These are phyloP conservation scores for Taxillus chinensis DNA, from an alignment of 164 flowering plant species.

Conservation along the genomic window DNA sequence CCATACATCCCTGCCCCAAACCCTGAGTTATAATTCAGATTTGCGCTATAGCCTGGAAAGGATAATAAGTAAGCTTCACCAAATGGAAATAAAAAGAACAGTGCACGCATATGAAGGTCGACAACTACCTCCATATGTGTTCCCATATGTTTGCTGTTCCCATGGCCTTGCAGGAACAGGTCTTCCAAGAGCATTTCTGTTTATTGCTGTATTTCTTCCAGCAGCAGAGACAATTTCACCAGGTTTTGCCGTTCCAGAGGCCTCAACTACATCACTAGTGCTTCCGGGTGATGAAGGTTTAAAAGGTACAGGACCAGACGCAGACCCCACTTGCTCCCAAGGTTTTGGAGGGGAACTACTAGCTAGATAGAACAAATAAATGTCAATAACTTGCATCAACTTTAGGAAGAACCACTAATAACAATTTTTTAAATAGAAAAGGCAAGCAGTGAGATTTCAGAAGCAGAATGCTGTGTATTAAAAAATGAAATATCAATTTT, in stretches of 20 bases:
- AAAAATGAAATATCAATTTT: no score
- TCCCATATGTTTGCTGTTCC: conserved; percentile 58
- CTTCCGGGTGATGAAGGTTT: conserved; percentile 71
- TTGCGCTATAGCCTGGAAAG: conserved; percentile 49
- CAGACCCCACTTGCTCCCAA: conserved; percentile 60
- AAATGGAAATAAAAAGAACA: not conserved
- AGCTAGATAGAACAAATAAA: conserved; percentile 20
- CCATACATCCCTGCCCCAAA: conserved; percentile 52
- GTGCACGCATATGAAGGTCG: not conserved
- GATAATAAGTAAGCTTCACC: not conserved
- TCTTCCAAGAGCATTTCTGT: conserved; percentile 49
- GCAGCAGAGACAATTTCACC: conserved; percentile 67
- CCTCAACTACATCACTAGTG: conserved; percentile 86
- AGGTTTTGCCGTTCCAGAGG: conserved; percentile 89
- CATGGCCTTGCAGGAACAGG: conserved; percentile 90
- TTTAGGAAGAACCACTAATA: not conserved
- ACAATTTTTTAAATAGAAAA: no score
- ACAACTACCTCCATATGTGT: conserved; percentile 37
- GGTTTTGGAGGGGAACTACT: conserved; percentile 63
- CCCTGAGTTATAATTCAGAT: conserved; percentile 42
- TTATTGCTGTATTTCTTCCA: conserved; percentile 28
- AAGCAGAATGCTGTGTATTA: no score
- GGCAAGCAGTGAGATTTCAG: no score
- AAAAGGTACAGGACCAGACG: conserved; percentile 82
- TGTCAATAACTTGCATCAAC: not conserved